These are phyloP conservation scores for Candida sanyaensis DNA, from an alignment of 1,139 yeast genomes.

Conservation along the genomic window DNA sequence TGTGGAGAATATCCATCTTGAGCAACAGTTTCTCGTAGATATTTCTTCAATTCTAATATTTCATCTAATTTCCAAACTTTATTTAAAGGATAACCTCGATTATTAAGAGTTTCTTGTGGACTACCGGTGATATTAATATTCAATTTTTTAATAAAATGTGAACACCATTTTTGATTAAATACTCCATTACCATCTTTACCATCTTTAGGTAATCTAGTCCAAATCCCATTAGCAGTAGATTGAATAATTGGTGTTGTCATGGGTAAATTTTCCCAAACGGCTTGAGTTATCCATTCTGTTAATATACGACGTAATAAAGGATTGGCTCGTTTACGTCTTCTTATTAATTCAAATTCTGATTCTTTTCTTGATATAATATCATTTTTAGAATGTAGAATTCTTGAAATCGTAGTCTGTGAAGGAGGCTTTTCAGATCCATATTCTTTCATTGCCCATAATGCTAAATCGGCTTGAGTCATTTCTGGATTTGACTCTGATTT, in stretches of 20 bases:
- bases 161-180: conserved; percentile 67
- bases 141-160: conserved; percentile 55
- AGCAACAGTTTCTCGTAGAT: conserved; percentile 32
- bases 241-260: conserved; percentile 64
- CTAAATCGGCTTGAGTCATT: conserved; percentile 70
- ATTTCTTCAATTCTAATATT: conserved; percentile 42
- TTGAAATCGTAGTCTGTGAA: conserved; percentile 67
- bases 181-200: conserved; percentile 65
- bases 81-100: conserved; percentile 43
- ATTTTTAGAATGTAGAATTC: conserved; percentile 59
- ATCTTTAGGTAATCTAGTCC: conserved; percentile 58
- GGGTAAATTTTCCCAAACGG: conserved; percentile 67
- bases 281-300: conserved; percentile 70
- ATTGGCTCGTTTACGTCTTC: conserved; percentile 59
- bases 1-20: conserved; percentile 45
- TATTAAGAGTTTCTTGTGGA: conserved; percentile 39
- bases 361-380: conserved; percentile 61
- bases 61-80: conserved; percentile 68
- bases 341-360: conserved; percentile 53
- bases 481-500: conserved; percentile 66
- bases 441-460: conserved; percentile 61
- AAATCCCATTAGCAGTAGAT: conserved; percentile 63
- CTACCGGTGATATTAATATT: conserved; percentile 53
- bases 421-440: conserved; percentile 57
- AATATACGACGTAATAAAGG: conserved; percentile 57